Conservation (phyloP, 2,329 filamentous ascomycete genomes). For the Apiospora marii region DNA sequence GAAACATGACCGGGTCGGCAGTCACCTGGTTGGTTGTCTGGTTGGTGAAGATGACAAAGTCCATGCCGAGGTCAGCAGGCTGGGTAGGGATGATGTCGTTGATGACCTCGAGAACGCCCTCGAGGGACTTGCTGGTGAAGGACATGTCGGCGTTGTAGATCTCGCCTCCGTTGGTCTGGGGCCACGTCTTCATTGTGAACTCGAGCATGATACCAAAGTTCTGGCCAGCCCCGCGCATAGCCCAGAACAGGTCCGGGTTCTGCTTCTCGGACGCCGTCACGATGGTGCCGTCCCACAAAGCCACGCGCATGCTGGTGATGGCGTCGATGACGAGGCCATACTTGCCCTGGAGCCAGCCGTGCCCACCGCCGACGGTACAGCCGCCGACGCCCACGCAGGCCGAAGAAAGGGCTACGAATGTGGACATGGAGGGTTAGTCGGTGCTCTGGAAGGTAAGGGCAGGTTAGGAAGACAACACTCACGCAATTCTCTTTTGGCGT, state of each 20-base stretch:
- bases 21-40: too few relatives aligned
- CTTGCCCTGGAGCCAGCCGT: slow-evolving; percentile 33
- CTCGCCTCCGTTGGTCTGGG: not conserved
- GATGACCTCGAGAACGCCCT: too few relatives aligned
- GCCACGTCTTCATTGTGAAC: slow-evolving; percentile 30
- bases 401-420: not conserved
- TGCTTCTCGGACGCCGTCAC: slow-evolving; percentile 29
- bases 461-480: not conserved
- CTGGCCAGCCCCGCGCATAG: slow-evolving; percentile 35
- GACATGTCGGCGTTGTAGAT: not conserved
- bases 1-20: too few relatives aligned
- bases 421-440: not conserved
- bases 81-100: too few relatives aligned
- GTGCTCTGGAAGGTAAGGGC: not conserved
- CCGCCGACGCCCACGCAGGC: slow-evolving; percentile 34
- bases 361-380: slow-evolving; percentile 34
- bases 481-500: slow-evolving; percentile 29
- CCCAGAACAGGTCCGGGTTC: slow-evolving; percentile 38
- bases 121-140: too few relatives aligned
- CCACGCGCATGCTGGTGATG: slow-evolving; percentile 37
- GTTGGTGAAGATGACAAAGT: too few relatives aligned
- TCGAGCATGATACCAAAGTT: slow-evolving; percentile 38
- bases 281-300: slow-evolving; percentile 35
- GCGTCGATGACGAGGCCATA: slow-evolving; percentile 38
- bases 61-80: too few relatives aligned